Conservation (phyloP, 2,329 filamentous ascomycete genomes). For the Ascocoryne sarcoides region DNA sequence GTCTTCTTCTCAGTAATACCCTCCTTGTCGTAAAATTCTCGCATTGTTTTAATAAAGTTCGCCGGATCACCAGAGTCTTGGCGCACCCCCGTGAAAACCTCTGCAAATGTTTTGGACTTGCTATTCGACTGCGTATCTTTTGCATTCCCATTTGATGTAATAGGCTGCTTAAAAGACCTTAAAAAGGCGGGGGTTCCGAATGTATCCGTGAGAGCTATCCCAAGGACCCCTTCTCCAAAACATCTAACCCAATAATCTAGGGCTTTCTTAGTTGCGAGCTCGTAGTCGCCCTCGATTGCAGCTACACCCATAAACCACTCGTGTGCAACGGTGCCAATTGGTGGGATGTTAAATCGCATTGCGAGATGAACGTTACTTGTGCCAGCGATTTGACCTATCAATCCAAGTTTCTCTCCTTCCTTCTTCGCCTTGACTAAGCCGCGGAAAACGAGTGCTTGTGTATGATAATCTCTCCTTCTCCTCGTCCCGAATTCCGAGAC, state of each 20-base stretch:
- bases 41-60: conserved; percentile 57
- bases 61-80: conserved; percentile 66
- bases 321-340: conserved; percentile 86
- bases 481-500: conserved; percentile 93
- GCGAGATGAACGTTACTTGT: conserved; percentile 97
- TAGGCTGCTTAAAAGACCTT: conserved; percentile 66
- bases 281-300: conserved; percentile 80
- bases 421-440: conserved; percentile 74
- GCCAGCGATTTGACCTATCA: conserved; percentile 67
- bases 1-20: conserved; percentile 72
- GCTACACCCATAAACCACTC: conserved; percentile 99
- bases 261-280: conserved; percentile 72
- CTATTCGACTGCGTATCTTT: conserved; percentile 25
- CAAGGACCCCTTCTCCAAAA: conserved; percentile 76
- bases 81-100: conserved; percentile 58
- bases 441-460: conserved; percentile 82
- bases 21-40: conserved; percentile 34
- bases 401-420: conserved; percentile 55
- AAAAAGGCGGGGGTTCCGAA: conserved; percentile 91
- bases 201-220: conserved; percentile 89
- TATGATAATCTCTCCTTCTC: conserved; percentile 85
- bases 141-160: conserved; percentile 25
- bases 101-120: conserved; percentile 47
- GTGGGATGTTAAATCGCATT: conserved; percentile 78
- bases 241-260: conserved; percentile 84